Conservation (phyloP, 2,329 filamentous ascomycete species). For the Diaporthe eres region DNA sequence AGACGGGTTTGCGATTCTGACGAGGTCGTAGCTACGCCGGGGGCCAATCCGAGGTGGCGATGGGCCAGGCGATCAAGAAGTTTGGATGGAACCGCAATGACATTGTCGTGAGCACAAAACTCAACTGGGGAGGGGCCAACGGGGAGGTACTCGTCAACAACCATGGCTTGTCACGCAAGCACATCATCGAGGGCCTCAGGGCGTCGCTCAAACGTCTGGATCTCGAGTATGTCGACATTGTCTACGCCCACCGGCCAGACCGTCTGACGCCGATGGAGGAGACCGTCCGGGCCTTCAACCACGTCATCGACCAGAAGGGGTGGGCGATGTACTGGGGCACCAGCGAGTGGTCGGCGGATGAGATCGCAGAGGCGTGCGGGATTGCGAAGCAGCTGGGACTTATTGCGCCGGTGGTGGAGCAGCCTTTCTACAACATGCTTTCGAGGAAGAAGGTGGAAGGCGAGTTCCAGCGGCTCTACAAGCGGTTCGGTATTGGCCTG, state of each 20-base stretch:
- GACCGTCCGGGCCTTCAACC: slow-evolving; percentile 78
- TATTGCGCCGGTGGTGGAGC: slow-evolving; percentile 75
- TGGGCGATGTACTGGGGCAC: slow-evolving; percentile 82
- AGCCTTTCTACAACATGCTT: slow-evolving; percentile 78
- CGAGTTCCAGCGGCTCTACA: slow-evolving; percentile 73
- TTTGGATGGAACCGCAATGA: slow-evolving; percentile 74
- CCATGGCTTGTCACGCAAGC: slow-evolving; percentile 71
- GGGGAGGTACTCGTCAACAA: slow-evolving; percentile 74
- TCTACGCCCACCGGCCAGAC: slow-evolving; percentile 80
- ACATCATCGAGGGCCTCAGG: slow-evolving; percentile 72
- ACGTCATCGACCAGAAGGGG: slow-evolving; percentile 74
- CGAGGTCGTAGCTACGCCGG: slow-evolving; percentile 61
- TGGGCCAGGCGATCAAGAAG: slow-evolving; percentile 73
- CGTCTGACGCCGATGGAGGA: slow-evolving; percentile 79
- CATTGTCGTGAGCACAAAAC: slow-evolving; percentile 72
- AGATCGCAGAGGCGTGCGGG: slow-evolving; percentile 74
- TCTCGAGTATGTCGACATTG: slow-evolving; percentile 75
- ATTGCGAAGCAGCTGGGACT: slow-evolving; percentile 72
- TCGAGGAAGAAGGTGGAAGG: slow-evolving; percentile 73
- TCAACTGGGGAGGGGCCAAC: slow-evolving; percentile 76
- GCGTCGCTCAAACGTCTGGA: slow-evolving; percentile 69
- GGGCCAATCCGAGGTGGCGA: slow-evolving; percentile 75
- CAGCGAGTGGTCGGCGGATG: slow-evolving; percentile 78
- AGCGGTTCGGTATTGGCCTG: slow-evolving; percentile 70
- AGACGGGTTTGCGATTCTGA: neutral